A percentile compares a stretch with the other conserved stretches of the same genome.
Evolutionary conservation across 495 filamentous ascomycete species (phyloP).

Genomic region (Penicillium pulvis): DNA sequence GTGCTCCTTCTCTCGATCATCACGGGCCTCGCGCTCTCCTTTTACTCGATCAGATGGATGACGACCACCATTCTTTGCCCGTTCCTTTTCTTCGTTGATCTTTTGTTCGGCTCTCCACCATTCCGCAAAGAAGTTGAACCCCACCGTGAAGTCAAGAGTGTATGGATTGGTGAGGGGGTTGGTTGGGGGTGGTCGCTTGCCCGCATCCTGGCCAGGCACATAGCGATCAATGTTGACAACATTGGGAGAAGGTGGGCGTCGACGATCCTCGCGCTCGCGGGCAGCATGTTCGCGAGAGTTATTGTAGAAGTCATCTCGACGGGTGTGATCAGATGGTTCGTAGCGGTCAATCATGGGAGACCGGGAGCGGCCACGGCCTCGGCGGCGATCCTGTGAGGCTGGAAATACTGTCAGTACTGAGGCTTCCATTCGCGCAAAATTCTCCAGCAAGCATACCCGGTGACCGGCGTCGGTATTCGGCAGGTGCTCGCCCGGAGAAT

Average conservation of each 20-base stretch:
- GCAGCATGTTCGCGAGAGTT: slow-evolving; percentile 64
- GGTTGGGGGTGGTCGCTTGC: slow-evolving; percentile 56
- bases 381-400: slow-evolving; percentile 54
- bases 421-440: not conserved
- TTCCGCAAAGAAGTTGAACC: slow-evolving; percentile 94
- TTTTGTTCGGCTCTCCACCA: slow-evolving; percentile 91
- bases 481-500: slow-evolving; percentile 30
- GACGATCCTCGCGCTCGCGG: slow-evolving; percentile 69
- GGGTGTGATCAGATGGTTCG: slow-evolving; percentile 61
- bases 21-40: slow-evolving; percentile 73
- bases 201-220: slow-evolving; percentile 78
- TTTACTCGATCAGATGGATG: slow-evolving; percentile 69
- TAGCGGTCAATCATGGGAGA: slow-evolving; percentile 77
- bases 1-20: slow-evolving; percentile 87
- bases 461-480: slow-evolving; percentile 54
- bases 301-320: slow-evolving; percentile 53
- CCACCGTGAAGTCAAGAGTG: slow-evolving; percentile 86
- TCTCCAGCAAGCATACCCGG: slow-evolving; percentile 43
- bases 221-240: slow-evolving; percentile 91
- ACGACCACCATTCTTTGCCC: slow-evolving; percentile 71
- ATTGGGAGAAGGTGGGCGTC: slow-evolving; percentile 61
- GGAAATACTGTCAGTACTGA: slow-evolving; percentile 13
- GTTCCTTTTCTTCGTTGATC: slow-evolving; percentile 86
- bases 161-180: slow-evolving; percentile 84
- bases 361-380: slow-evolving; percentile 62